Evolutionary conservation across 2,329 filamentous ascomycete genomes (phyloP), one percentile per base, ranked within the genome.

Genomic region (Neodidymelliopsis sp.): DNA sequence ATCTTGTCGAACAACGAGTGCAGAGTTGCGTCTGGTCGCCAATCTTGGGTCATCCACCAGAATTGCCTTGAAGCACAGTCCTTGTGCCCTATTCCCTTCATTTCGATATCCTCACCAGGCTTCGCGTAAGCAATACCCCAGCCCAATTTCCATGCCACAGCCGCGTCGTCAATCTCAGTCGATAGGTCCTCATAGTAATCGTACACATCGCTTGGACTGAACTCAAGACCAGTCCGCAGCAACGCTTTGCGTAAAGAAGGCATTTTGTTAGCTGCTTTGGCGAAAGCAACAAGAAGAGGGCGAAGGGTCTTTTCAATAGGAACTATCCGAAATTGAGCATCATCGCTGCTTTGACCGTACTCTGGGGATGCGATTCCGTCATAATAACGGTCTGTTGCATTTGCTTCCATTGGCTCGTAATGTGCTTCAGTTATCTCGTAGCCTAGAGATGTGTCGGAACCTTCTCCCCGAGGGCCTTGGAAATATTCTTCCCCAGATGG

Each of bases 401-500:
- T 28, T 50, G 22, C 4, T 52, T 23, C 4, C 20, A 34, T 13
- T 24, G 30, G 13, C 16, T 13, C n/a, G 30, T 25, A 7, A 42
- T 30, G 25, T 15, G 22, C 1, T n/a, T 16, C 8, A n/a, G n/a
- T n/a, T n/a, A n/a, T n/a, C n/a, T n/a, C n/a, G n/a, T n/a, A n/a
- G n/a, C n/a, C n/a, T n/a, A n/a, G n/a, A n/a, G n/a, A n/a, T n/a
- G n/a, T n/a, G n/a, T n/a, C n/a, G n/a, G n/a, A n/a, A n/a, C 54
- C 49, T 43, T 53, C 51, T 9, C 57, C 54, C 2, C 34, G 24
- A 10, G 54, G 59, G 7, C 59, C 57, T 15, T 52, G 4, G 20
- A 62, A 59, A 28, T 60, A 64, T 53, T 53, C 60, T 6, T 3
- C 2, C 2, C 60, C 59, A 4, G 53, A 60, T 1, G 60, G 59